Evolutionary conservation across 768 basidiomycete genomes (phyloP), one percentile per base, ranked within the genome.

Genomic region (Pisolithus sp.): DNA sequence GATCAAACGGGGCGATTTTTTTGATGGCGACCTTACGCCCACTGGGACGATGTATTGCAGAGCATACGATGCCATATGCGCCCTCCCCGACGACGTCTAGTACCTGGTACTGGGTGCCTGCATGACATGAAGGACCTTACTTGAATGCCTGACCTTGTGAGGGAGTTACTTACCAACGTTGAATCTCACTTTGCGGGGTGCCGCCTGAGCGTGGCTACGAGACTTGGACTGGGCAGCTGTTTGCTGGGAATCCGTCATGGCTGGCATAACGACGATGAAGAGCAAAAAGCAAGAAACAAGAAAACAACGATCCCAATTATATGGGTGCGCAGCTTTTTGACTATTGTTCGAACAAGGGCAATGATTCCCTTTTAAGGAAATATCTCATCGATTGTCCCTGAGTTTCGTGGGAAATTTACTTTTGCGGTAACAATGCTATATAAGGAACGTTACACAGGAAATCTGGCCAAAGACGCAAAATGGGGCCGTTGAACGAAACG

Each of bases 1-100:
- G 93, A 66, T 95, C 93, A 59, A 95, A 96, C 5, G 93, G 93
- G 0, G 88, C 84, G 71, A 96, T 93, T 73, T 90, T 90, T 78
- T 96, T 96, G 76, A 96, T 93, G 50, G 94, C 94, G 54, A 98
- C 95, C 68, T 92, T 92, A 53, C 90, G 86, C 48, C 85, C 83
- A 48, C 88, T 89, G 2, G 91, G 85, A 55, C 82, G 68, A 65
- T 98, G 93, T 3, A 93, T 73, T 5, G 94, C 94, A 21, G 93
- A 94, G 69, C 89, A 93, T 54, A 97, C 94, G 62, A 95, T 89
- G 47, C 95, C 95, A 64, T 95, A 94, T 48, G 93, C 93, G 23
- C 93, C 89, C 66, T 92, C 89, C 46, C 89, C 89, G 51, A 93
- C 87, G 62, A 89, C 85, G 73, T 89, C 86, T 57, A 89, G 79